Base-by-base conservation (phyloP, 163 green algal genomes). In the Coccomyxa subellipsoidea region DNA sequence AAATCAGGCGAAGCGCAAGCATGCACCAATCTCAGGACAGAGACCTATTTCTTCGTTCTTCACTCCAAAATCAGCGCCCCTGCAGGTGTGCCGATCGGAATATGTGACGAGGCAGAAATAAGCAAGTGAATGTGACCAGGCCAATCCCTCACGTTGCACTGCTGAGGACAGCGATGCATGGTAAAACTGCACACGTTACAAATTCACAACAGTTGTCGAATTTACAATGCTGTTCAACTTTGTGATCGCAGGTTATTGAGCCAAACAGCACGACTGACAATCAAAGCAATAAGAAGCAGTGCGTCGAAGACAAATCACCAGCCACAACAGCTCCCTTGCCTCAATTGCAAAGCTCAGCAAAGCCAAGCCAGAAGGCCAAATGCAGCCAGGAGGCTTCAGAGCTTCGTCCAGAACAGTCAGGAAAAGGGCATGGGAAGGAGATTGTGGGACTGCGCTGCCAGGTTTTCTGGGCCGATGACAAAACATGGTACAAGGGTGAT, bases 401-500 rank as follows among this genome's bases (percentile, higher is more conserved):
- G 47, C 47, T 1, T 27, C 23, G 47, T 59, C 47, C 3, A 59
- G 23, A 59, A 18, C 47, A 27, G 15, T 8, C 47, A 59, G 47
- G 47, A 59, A 59, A 59, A 18, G 32, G 66, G 6, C 7, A 32
- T 73, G 66, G n/a, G 18, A 8, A 73, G 66, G 66, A 73, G 27
- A 77, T 94, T 47, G 89, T 93, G 66, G 90, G 89, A 0, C 84
- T 87, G 7, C 54, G 40, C 0, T 36, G 94, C 69, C 85, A 87
- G 2, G 77, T 94, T 12, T 85, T 83, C 76, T 94, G 91, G 89
- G 54, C 77, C 0, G 77, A 82, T 0, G 91, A 94, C 37, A 85
- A 92, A 9, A 88, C 85, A 21, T 95, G 91, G 91, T 81, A 76
- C 53, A 39, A 40, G 31, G 77, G 77, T 8, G 71, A 10, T 9